phyloP scores from a whole-genome alignment of 116 monocot species.

The Iris pallida region DNA sequence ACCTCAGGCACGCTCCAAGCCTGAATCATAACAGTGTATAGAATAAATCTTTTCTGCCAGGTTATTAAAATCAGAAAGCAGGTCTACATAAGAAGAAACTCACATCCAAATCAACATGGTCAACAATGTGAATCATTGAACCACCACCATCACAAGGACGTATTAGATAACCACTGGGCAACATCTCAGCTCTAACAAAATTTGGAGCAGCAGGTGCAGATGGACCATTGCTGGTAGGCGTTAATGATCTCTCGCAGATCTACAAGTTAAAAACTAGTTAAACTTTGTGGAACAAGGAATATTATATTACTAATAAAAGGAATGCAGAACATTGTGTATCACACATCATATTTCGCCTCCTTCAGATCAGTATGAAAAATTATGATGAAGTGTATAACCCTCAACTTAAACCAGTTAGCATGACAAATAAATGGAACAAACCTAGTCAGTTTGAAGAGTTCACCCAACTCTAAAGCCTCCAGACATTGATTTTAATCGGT shows the following conservation, averaged over 20 bases:
- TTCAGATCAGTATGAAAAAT: too few relatives aligned
- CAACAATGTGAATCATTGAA: conserved; percentile 97
- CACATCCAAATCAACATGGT: conserved; percentile 93
- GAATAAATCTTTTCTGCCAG: too few relatives aligned
- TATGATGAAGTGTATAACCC: too few relatives aligned
- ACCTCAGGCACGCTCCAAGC: conserved; percentile 94
- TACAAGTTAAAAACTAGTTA: conserved; percentile 13
- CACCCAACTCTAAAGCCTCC: too few relatives aligned
- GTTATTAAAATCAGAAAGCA: background rate
- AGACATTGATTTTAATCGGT: too few relatives aligned
- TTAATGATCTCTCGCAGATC: conserved; percentile 91
- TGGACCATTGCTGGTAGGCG: conserved; percentile 64
- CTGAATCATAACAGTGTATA: conserved; percentile 23
- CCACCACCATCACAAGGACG: conserved; percentile 94
- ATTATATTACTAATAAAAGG: background rate
- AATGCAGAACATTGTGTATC: too few relatives aligned
- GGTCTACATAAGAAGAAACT: conserved; percentile 17
- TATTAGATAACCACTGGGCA: conserved; percentile 88
- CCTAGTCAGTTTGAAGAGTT: too few relatives aligned
- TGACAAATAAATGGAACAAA: too few relatives aligned
- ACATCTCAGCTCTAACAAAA: conserved; percentile 91
- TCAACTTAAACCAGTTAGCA: too few relatives aligned
- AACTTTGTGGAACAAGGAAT: background rate
- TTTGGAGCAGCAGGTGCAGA: conserved; percentile 54
- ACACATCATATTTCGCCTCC: too few relatives aligned